These are phyloP conservation scores for Sarcodon aspratus DNA, from an alignment of 768 basidiomycete species.

Conservation along the genomic window DNA sequence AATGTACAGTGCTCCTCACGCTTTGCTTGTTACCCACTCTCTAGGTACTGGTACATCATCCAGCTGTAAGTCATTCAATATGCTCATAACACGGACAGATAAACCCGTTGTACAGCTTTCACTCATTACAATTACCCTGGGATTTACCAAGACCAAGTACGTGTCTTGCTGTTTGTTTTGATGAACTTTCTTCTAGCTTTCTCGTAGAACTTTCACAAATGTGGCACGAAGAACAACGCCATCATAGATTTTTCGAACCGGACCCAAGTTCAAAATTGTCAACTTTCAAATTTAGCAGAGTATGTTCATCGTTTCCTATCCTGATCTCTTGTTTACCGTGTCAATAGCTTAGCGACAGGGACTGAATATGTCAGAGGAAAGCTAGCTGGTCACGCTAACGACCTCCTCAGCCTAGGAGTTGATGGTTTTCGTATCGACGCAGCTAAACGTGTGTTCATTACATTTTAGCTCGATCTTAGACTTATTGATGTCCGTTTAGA, in stretches of 20 bases:
- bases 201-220: background rate
- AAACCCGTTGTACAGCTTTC: conserved; percentile 15
- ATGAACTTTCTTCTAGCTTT: too few relatives aligned
- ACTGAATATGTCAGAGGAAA: conserved; percentile 13
- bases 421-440: conserved; percentile 13
- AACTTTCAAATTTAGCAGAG: conserved; percentile 19
- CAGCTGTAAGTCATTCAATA: too few relatives aligned
- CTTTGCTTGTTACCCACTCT: background rate
- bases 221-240: background rate
- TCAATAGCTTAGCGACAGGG: conserved; percentile 13
- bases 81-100: too few relatives aligned
- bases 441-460: conserved; percentile 9
- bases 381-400: conserved; percentile 16
- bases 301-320: conserved; percentile 5
- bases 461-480: background rate
- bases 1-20: conserved; percentile 6
- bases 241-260: conserved; percentile 32
- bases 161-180: too few relatives aligned
- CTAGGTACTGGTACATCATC: too few relatives aligned
- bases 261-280: conserved; percentile 29
- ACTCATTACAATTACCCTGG: conserved; percentile 34
- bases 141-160: conserved; percentile 14
- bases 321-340: conserved; percentile 1
- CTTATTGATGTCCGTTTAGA: conserved; percentile 5
- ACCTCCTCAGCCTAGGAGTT: conserved; percentile 17